These are phyloP conservation scores for Penicillium sp. DNA, from an alignment of 2,329 filamentous ascomycete species.

Conservation along the genomic window DNA sequence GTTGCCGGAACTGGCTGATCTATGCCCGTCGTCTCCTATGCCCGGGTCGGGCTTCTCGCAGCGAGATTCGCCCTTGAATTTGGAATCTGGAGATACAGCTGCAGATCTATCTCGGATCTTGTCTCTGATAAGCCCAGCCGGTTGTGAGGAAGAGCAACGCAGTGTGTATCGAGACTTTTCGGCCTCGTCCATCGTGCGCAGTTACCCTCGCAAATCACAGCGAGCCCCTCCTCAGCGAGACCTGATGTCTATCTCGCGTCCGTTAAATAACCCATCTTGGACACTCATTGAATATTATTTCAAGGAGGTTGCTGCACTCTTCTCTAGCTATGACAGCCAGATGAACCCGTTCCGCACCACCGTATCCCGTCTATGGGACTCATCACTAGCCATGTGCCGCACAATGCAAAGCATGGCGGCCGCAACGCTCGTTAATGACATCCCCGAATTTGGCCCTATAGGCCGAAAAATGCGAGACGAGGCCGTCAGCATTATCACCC, in stretches of 20 bases:
- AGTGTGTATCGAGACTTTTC: conserved; percentile 27
- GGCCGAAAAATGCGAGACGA: conserved; percentile 52
- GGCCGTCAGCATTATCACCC: conserved; percentile 49
- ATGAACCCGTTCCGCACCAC: conserved; percentile 59
- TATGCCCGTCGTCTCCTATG: conserved; percentile 26
- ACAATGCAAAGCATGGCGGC: conserved; percentile 63
- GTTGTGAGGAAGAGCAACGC: conserved; percentile 12
- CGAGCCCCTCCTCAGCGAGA: conserved; percentile 21
- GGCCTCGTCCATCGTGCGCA: conserved; percentile 32
- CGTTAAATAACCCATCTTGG: conserved; percentile 49
- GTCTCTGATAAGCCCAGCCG: conserved; percentile 21
- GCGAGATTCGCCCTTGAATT: conserved; percentile 16
- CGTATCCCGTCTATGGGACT: conserved; percentile 54
- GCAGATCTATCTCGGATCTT: conserved; percentile 26
- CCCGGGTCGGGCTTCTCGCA: conserved; percentile 16
- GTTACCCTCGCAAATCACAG: conserved; percentile 27
- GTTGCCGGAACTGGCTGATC: conserved; percentile 33
- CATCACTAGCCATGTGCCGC: conserved; percentile 56
- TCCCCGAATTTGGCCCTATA: conserved; percentile 50
- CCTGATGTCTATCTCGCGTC: conserved; percentile 36
- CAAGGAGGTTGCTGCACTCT: conserved; percentile 57
- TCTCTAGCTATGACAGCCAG: conserved; percentile 61
- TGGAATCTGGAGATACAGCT: conserved; percentile 17
- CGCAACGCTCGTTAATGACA: conserved; percentile 56
- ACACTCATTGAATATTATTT: conserved; percentile 61